These are phyloP conservation scores for Ephemerocybe angulata DNA, from an alignment of 768 basidiomycete species.

Conservation along the genomic window DNA sequence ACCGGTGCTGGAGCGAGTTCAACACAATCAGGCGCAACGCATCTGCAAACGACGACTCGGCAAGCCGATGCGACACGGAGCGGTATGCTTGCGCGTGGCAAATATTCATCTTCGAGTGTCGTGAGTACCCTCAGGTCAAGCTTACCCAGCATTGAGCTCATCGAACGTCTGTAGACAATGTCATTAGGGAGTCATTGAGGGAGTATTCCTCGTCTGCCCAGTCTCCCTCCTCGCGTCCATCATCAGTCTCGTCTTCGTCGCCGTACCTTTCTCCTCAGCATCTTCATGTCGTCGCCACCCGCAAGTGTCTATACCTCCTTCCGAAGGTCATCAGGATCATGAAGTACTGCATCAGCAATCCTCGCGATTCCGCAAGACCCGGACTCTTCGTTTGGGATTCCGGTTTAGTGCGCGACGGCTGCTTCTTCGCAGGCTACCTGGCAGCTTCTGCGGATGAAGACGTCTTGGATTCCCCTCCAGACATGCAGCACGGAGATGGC, in stretches of 20 bases:
- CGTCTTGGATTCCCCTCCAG: constrained; percentile 28
- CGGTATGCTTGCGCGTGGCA: constrained; percentile 85
- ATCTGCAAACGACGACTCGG: constrained; percentile 30
- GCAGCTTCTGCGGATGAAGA: constrained; percentile 60
- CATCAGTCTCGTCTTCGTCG: constrained; percentile 41
- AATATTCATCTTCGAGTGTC: constrained; percentile 90
- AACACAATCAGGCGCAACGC: constrained; percentile 51
- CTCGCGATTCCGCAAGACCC: constrained; percentile 21
- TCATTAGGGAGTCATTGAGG: constrained; percentile 80
- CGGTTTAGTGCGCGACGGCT: constrained; percentile 82
- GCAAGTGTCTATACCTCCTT: constrained; percentile 48
- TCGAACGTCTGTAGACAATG: constrained; percentile 63
- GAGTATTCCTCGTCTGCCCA: constrained; percentile 35
- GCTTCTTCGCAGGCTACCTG: constrained; percentile 80
- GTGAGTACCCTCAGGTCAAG: constrained; percentile 39
- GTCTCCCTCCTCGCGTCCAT: constrained; percentile 35
- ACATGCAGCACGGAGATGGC: constrained; percentile 34
- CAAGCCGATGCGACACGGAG: constrained; percentile 35
- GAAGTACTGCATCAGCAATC: constrained; percentile 42
- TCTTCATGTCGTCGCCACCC: constrained; percentile 46
- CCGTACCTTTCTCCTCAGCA: constrained; percentile 46
- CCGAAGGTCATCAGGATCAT: constrained; percentile 51
- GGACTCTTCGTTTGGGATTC: constrained; percentile 83
- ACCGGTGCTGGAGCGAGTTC: constrained; percentile 81
- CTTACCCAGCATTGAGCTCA: constrained; percentile 7